These are phyloP conservation scores for Schizosaccharomyces lindneri DNA, from an alignment of 805 yeast genomes.

Conservation along the genomic window DNA sequence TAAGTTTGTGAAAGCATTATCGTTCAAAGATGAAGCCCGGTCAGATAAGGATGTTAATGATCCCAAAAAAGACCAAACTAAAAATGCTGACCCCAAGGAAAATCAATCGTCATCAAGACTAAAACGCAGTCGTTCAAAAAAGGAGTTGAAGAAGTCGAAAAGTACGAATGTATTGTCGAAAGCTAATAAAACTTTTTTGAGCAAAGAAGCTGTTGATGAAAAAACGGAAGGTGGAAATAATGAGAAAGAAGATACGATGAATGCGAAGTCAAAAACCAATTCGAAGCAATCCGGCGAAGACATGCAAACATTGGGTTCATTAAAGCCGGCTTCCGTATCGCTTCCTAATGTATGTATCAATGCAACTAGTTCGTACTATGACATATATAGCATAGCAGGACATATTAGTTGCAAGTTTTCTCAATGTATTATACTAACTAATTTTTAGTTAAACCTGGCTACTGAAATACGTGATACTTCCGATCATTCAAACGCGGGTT, in stretches of 20 bases:
- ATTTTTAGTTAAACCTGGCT: too few species aligned
- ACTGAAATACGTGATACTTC: too few species aligned
- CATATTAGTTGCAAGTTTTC: too few species aligned
- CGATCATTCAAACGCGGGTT: too few species aligned
- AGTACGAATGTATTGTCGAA: constrained; percentile 4
- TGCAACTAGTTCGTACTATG: too few species aligned
- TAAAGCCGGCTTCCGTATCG: too few species aligned
- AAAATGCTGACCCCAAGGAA: background rate
- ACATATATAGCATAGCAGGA: too few species aligned
- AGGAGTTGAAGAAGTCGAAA: constrained; percentile 10
- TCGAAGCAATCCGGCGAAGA: too few species aligned
- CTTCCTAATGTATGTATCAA: too few species aligned
- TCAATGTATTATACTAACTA: too few species aligned
- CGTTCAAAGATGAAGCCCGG: background rate
- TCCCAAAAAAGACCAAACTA: background rate
- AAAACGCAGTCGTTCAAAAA: background rate
- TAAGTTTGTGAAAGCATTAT: constrained; percentile 9
- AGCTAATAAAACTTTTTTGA: too few species aligned
- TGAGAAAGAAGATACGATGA: background rate
- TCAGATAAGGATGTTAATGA: background rate
- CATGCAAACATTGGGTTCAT: too few species aligned
- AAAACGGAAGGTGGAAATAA: background rate
- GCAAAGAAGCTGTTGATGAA: background rate
- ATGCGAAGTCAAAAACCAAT: background rate
- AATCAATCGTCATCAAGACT: background rate